Evolutionary conservation across 495 filamentous ascomycete species (phyloP), one percentile per base, ranked within the genome.

Genomic region (Niebla homalea): DNA sequence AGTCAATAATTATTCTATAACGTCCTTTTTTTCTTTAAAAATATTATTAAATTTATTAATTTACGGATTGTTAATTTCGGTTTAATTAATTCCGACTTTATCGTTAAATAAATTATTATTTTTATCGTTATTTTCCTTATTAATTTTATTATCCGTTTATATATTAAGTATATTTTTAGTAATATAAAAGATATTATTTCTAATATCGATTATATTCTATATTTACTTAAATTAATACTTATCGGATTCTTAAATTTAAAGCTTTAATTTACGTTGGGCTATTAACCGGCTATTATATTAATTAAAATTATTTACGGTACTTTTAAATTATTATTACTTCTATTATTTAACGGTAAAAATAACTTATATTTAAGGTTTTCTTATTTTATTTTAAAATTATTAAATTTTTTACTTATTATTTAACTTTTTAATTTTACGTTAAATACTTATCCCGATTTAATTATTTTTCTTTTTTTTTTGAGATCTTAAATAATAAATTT

Each of bases 171-270:
- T 26, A 26, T 4, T 26, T 4, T 4, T 7, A 3, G 25, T 26
- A 26, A 26, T 3, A 4, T 26, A 4, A 26, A 26, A 26, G 7
- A 26, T 26, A 26, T 26, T 4, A 26, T 40, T 40, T 40, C 11
- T 20, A 40, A 47, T 15, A 29, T 16, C n/a, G 16, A 46, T 3
- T 39, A 53, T 47, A 26, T 49, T 49, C 38, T 48, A 53, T 3
- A 10, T 29, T 19, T 41, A 23, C 22, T 29, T 25, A 29, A 36
- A 41, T 53, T 41, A 48, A 20, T 32, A 4, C n/a, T 16, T 26
- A 4, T 45, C 38, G 23, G 29, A 22, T 39, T 48, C 48, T 18
- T 25, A 41, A 19, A 37, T 41, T 40, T 35, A 37, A 43, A 10
- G 15, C 26, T 25, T 20, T 39, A 36, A 29, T 48, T n/a, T 35